phyloP scores from a whole-genome alignment of 257 asterid species.

The Solanum acaule region DNA sequence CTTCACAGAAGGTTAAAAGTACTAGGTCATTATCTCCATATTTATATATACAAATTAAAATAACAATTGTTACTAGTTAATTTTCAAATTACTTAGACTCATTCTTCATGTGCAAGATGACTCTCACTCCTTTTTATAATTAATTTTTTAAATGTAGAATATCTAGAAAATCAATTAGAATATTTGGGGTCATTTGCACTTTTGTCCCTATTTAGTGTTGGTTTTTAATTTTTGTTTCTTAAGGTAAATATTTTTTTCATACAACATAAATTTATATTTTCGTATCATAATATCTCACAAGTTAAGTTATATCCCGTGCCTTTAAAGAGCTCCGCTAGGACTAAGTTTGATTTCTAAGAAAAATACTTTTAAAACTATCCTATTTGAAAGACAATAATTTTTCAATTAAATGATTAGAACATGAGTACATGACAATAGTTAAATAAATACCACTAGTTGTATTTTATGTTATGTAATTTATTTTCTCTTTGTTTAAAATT shows the following conservation, averaged over 20 bases:
- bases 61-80: neutral
- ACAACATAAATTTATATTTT: no score
- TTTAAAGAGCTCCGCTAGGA: neutral
- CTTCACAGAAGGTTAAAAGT: neutral
- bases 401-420: neutral
- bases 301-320: neutral
- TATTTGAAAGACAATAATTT: neutral
- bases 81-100: neutral
- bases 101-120: neutral
- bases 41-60: neutral
- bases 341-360: neutral
- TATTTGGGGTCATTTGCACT: neutral
- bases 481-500: neutral
- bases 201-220: neutral
- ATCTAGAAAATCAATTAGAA: no score
- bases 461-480: neutral
- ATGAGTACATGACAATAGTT: neutral
- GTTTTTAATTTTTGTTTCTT: neutral
- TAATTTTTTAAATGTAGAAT: neutral
- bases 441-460: neutral
- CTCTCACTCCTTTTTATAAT: neutral
- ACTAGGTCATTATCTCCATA: neutral
- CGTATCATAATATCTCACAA: neutral
- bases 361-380: neutral
- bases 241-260: no score